Evolutionary conservation across 257 asterid species (phyloP).

Genomic region (Solanum rostratum): DNA sequence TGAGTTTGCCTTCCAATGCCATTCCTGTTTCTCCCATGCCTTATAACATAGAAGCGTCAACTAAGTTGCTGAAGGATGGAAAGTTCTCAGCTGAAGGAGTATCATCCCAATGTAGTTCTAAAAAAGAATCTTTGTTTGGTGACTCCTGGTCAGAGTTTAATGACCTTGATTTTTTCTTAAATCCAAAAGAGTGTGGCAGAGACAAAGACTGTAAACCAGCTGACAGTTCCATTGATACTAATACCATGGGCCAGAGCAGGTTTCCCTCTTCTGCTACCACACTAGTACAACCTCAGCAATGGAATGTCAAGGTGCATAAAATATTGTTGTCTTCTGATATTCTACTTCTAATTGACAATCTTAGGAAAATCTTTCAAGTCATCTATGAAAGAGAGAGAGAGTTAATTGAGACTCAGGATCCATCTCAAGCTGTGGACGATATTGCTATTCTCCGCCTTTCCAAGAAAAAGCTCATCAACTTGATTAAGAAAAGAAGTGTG

Average conservation of each 20-base stretch:
- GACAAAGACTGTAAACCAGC: slow-evolving; percentile 29
- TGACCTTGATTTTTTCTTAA: slow-evolving; percentile 51
- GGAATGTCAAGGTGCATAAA: slow-evolving; percentile 33
- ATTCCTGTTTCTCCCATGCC: slow-evolving; percentile 15
- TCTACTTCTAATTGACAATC: slow-evolving; percentile 20
- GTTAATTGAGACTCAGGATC: slow-evolving; percentile 12
- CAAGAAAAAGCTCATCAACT: slow-evolving; percentile 27
- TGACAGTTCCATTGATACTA: slow-evolving; percentile 20
- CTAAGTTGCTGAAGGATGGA: slow-evolving; percentile 22
- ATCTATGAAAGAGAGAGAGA: slow-evolving; percentile 25
- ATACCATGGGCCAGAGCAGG: slow-evolving; percentile 1
- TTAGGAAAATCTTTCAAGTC: slow-evolving; percentile 26
- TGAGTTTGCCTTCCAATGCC: slow-evolving; percentile 22
- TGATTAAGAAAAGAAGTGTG: slow-evolving; percentile 17
- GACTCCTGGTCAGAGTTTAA: slow-evolving; percentile 43
- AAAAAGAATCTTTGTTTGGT: slow-evolving; percentile 29
- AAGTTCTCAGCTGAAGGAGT: slow-evolving; percentile 18
- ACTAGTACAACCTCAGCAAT: slow-evolving; percentile 24
- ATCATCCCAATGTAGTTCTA: slow-evolving; percentile 18
- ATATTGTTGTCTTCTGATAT: slow-evolving; percentile 39
- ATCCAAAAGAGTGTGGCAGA: slow-evolving; percentile 30
- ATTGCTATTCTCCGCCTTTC: slow-evolving; percentile 22
- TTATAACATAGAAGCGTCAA: slow-evolving; percentile 23
- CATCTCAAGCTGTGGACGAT: slow-evolving; percentile 22
- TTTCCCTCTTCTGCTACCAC: slow-evolving; percentile 23